Evolutionary conservation across 306 rosid species (phyloP), one percentile per base, ranked within the genome.

Genomic region (Parietaria judaica): DNA sequence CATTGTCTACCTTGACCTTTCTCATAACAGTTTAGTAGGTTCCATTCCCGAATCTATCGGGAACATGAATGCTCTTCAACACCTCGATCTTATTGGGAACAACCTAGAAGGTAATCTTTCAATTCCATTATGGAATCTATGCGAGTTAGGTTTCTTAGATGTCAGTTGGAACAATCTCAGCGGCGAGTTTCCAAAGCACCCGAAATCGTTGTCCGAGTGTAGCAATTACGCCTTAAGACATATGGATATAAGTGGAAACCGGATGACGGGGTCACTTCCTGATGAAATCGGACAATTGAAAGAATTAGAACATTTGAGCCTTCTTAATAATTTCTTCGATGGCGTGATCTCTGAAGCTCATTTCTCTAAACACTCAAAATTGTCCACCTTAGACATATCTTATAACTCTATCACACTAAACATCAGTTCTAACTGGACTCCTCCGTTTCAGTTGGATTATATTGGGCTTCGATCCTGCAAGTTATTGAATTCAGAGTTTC

Each of bases 401-500:
- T 3, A 3, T 7, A 71, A 49, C 41, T 46, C 52, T 3, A 23
- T 23, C 31, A 23, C 31, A 23, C 51, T 71, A 4, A 35, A 34
- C 14, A 8, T 64, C 14, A 51, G n/a, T 14, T 10, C 14, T 10
- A 36, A 34, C 11, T 71, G 60, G 61, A 17, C 50, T n/a, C 66
- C 75, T 47, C 66, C 52, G 0, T 72, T 72, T 45, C 62, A 72
- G 0, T 52, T 71, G 56, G 4, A 53, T 0, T 0, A 0, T 0
- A 15, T 71, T 5, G 0, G 0, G 0, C 6, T 51, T 31, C 5
- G 7, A 1, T 41, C 50, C 8, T 71, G 65, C 56, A 14, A 4
- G 9, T 0, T n/a, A n/a, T n/a, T 65, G 34, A 70, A 60, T 9
- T 49, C 61, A 34, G 0, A 3, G 7, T 58, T 71, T 45, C 76